phyloP scores from a whole-genome alignment of 768 basidiomycete genomes.

The Multifurca ochricompacta region DNA sequence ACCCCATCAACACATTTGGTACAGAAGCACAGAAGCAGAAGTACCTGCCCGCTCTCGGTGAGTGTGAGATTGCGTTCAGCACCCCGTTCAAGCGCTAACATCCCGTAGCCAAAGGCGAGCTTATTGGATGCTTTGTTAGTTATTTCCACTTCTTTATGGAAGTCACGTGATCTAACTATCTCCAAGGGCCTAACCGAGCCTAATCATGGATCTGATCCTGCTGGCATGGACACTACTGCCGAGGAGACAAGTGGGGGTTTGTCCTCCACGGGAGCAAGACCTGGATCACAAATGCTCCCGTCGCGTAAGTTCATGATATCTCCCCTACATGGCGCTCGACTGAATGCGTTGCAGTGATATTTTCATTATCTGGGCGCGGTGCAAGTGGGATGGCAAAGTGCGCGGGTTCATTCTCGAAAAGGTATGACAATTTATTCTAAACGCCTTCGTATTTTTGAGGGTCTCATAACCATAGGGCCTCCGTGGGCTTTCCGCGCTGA shows the following conservation, averaged over 20 bases:
- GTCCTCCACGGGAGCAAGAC: constrained; percentile 89
- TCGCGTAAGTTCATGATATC: constrained; percentile 45
- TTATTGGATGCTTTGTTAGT: constrained; percentile 89
- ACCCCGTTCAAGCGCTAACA: neutral
- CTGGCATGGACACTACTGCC: constrained; percentile 95
- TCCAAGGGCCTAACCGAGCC: constrained; percentile 90
- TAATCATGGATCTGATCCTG: constrained; percentile 94
- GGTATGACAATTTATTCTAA: constrained; percentile 33
- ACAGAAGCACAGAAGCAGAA: constrained; percentile 84
- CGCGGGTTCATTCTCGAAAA: constrained; percentile 90
- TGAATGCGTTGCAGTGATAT: constrained; percentile 73
- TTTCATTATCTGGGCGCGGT: constrained; percentile 90
- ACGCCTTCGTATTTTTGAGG: neutral
- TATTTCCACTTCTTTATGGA: neutral
- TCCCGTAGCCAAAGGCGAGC: constrained; percentile 64
- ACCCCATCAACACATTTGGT: constrained; percentile 85
- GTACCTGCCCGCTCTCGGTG: constrained; percentile 79
- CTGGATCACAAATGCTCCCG: constrained; percentile 93
- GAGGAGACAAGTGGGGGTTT: constrained; percentile 82
- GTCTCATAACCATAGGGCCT: constrained; percentile 45
- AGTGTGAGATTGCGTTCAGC: constrained; percentile 12
- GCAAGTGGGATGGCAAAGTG: constrained; percentile 88
- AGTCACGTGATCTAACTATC: neutral
- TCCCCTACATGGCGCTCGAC: neutral
- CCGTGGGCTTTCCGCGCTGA: constrained; percentile 74